Percentiles rank a stretch among this genome's conserved stretches.
Conservation (phyloP, 345 rosid genomes). For the Eucalyptus albens region DNA sequence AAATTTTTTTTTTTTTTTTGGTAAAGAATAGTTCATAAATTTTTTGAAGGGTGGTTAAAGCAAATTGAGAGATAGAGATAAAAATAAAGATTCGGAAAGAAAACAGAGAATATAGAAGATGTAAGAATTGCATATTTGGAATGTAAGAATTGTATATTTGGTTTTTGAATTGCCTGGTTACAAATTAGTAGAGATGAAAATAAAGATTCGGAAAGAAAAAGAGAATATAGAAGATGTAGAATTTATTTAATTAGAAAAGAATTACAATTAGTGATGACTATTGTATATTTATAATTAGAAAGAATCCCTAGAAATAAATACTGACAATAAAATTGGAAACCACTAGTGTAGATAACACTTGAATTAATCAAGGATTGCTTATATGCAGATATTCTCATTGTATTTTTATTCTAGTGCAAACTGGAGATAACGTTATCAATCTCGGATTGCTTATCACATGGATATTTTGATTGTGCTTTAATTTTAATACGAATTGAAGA, state of each 20-base stretch:
- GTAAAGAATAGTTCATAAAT: not conserved
- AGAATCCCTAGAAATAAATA: not conserved
- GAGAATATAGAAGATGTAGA: too few relatives aligned
- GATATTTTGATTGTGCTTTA: not conserved
- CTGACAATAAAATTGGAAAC: too few relatives aligned
- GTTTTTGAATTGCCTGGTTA: not conserved
- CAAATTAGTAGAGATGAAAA: too few relatives aligned
- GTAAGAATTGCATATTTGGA: not conserved
- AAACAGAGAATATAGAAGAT: too few relatives aligned
- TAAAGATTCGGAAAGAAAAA: too few relatives aligned
- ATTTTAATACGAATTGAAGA: fast-evolving
- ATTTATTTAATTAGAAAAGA: too few relatives aligned
- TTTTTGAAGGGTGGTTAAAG: fast-evolving
- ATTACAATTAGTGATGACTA: not conserved
- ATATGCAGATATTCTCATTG: too few relatives aligned
- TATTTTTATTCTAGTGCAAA: fast-evolving
- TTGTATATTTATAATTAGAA: not conserved
- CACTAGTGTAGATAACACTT: fast-evolving
- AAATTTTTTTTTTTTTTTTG: fast-evolving
- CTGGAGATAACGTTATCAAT: too few relatives aligned
- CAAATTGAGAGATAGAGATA: not conserved
- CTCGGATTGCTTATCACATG: not conserved
- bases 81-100: not conserved
- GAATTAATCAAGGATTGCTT: too few relatives aligned
- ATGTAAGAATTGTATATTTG: not conserved